Percentiles rank a stretch among this genome's conserved stretches.
These are phyloP conservation scores for Hyaloperonospora arabidopsidis DNA, from an alignment of 352 stramenopile genomes.

Conservation along the genomic window DNA sequence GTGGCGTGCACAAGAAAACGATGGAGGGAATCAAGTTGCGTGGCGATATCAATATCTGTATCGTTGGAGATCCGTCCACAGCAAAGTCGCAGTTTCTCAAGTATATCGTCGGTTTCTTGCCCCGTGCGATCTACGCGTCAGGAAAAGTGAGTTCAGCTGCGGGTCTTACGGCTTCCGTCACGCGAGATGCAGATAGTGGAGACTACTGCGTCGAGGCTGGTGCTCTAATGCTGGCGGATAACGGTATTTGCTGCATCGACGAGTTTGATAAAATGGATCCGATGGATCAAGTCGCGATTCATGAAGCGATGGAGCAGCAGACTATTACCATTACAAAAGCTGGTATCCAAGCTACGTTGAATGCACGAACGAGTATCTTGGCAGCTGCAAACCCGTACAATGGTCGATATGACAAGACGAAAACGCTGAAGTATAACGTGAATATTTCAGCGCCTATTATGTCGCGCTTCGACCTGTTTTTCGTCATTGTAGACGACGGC, in stretches of 20 bases:
- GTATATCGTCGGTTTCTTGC: constrained; percentile 91
- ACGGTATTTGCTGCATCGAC: constrained; percentile 98
- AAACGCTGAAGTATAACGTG: constrained; percentile 86
- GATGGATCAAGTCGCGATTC: constrained; percentile 96
- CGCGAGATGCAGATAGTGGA: constrained; percentile 89
- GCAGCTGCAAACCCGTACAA: constrained; percentile 98
- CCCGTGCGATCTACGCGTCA: constrained; percentile 97
- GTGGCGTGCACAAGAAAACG: constrained; percentile 97
- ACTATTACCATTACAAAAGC: constrained; percentile 99
- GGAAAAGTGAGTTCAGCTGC: constrained; percentile 97
- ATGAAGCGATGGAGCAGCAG: constrained; percentile 99
- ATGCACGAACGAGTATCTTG: constrained; percentile 99
- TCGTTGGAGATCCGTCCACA: constrained; percentile 96
- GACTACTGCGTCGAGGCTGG: constrained; percentile 90
- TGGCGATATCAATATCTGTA: constrained; percentile 98
- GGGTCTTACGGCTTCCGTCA: constrained; percentile 96
- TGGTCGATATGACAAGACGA: constrained; percentile 89
- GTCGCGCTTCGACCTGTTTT: constrained; percentile 99
- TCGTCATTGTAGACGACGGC: constrained; percentile 97
- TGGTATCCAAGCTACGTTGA: constrained; percentile 98
- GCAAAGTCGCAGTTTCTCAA: constrained; percentile 99
- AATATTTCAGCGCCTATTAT: constrained; percentile 95
- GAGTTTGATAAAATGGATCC: constrained; percentile 99
- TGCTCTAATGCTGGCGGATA: constrained; percentile 97
- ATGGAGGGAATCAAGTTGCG: constrained; percentile 95